phyloP scores from a whole-genome alignment of 805 yeast species.

The Metschnikowia picachoensis region DNA sequence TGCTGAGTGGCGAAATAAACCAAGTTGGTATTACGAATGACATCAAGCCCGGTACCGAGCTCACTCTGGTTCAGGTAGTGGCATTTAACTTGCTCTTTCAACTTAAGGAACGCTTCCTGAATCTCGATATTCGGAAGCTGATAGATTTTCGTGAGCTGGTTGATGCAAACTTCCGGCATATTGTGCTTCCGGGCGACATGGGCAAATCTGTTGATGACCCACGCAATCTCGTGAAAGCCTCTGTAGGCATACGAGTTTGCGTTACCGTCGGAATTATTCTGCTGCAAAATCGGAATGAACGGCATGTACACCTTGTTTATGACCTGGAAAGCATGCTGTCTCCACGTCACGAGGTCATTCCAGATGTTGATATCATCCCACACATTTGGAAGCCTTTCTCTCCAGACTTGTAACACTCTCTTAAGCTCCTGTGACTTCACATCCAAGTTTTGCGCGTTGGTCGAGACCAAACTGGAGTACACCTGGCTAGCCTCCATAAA shows the following conservation, averaged over 20 bases:
- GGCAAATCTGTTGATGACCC: slow-evolving; percentile 97
- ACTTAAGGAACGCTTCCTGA: slow-evolving; percentile 93
- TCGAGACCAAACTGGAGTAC: slow-evolving; percentile 78
- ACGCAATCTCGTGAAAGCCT: slow-evolving; percentile 97
- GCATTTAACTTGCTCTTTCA: slow-evolving; percentile 96
- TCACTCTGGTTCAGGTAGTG: slow-evolving; percentile 92
- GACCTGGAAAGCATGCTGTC: slow-evolving; percentile 96
- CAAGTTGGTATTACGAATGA: slow-evolving; percentile 90
- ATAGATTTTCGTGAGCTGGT: slow-evolving; percentile 87
- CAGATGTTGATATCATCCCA: slow-evolving; percentile 98
- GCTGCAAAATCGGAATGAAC: slow-evolving; percentile 79
- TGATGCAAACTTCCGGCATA: slow-evolving; percentile 94
- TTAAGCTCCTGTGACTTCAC: slow-evolving; percentile 91
- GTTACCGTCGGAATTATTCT: slow-evolving; percentile 57
- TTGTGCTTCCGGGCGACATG: slow-evolving; percentile 97
- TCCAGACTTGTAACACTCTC: slow-evolving; percentile 94
- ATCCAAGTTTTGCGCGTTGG: slow-evolving; percentile 90
- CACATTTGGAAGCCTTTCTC: slow-evolving; percentile 90
- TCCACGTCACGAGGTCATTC: slow-evolving; percentile 98
- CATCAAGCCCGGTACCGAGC: slow-evolving; percentile 91
- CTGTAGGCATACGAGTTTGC: slow-evolving; percentile 93
- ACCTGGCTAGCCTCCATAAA: slow-evolving; percentile 96
- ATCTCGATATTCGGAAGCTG: slow-evolving; percentile 96
- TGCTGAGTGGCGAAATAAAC: slow-evolving; percentile 97
- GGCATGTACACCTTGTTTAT: slow-evolving; percentile 94